Base-by-base conservation (phyloP, 1,284 basidiomycete species). In the Ceratorhiza oryzae-sativae region DNA sequence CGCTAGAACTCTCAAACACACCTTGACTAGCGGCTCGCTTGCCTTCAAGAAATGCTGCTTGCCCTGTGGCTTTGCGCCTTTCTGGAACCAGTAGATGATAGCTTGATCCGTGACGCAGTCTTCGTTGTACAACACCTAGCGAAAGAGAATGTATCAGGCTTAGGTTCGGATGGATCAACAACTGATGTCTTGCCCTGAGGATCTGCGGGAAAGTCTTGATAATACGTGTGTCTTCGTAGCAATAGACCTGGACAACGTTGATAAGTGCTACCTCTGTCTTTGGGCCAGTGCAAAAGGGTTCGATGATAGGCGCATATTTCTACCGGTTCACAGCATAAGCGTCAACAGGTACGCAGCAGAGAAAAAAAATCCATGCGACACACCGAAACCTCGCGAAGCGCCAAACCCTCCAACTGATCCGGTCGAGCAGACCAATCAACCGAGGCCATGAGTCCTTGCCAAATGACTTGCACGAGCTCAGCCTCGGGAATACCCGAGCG, bases 11-110 rank as follows among this genome's bases (percentile, higher is more conserved):
- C 60, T 23, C 32, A 27, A 15, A 36, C 13, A 71, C 27, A 91
- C 94, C 86, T 97, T 95, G 78, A 98, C 95, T 46, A 98, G 86
- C 5, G 92, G 80, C 80, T 94, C 92, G 1, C 94, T 91, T 71
- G 86, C 88, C 83, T 94, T 95, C 76, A 98, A 83, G 86, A 98
- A 98, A 80, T 96, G 92, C 80, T 96, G 93, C 80, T 92, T 90
- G 67, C 95, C 96, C 80, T 97, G 93, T 0, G 94, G 87, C 83
- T 95, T 97, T 71, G 95, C 92, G 72, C 97, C 96, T 83, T 98
- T 98, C 82, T 93, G 90, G 82, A 94, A 86, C 96, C 96, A 98
- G 82, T 97, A 98, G 74, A 98, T 91, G 79, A 98, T 96, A 74
- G 96, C 95, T 80, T 95, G 92, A 79, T 96, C 94, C 73, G 93